phyloP scores from a whole-genome alignment of 2,329 filamentous ascomycete genomes.

The Stagonosporopsis rhizophila region DNA sequence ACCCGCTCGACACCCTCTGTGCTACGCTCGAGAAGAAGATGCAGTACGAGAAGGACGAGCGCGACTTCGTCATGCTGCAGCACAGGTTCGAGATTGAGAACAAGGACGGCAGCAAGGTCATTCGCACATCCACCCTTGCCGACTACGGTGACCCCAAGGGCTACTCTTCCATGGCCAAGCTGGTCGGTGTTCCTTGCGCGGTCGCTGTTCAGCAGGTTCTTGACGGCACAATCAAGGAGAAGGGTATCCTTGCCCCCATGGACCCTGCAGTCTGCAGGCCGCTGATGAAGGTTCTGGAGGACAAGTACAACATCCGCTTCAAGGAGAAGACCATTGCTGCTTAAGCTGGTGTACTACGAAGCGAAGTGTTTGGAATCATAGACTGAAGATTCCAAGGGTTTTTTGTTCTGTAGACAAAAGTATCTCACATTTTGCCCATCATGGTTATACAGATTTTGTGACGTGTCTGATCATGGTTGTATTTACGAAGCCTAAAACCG shows the following conservation, averaged over 20 bases:
- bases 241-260: constrained; percentile 80
- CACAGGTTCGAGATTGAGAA: constrained; percentile 86
- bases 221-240: constrained; percentile 74
- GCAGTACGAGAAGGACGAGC: constrained; percentile 82
- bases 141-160: constrained; percentile 83
- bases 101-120: constrained; percentile 79
- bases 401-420: constrained; percentile 29
- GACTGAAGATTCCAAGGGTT: constrained; percentile 13
- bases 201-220: constrained; percentile 80
- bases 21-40: constrained; percentile 90
- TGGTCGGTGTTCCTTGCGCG: constrained; percentile 78
- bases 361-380: constrained; percentile 7
- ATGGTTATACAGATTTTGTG: not conserved
- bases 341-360: constrained; percentile 10
- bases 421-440: constrained; percentile 5
- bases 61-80: constrained; percentile 81
- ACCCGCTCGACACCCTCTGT: constrained; percentile 89
- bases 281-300: constrained; percentile 78
- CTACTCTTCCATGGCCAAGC: constrained; percentile 83
- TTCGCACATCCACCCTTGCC: constrained; percentile 77
- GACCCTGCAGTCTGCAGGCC: constrained; percentile 73
- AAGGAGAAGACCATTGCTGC: constrained; percentile 67
- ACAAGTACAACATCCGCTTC: constrained; percentile 77
- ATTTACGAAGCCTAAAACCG: not conserved
- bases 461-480: not conserved